phyloP scores from a whole-genome alignment of 2,329 filamentous ascomycete genomes.

The Nothophaeocryptopus gaeumannii region DNA sequence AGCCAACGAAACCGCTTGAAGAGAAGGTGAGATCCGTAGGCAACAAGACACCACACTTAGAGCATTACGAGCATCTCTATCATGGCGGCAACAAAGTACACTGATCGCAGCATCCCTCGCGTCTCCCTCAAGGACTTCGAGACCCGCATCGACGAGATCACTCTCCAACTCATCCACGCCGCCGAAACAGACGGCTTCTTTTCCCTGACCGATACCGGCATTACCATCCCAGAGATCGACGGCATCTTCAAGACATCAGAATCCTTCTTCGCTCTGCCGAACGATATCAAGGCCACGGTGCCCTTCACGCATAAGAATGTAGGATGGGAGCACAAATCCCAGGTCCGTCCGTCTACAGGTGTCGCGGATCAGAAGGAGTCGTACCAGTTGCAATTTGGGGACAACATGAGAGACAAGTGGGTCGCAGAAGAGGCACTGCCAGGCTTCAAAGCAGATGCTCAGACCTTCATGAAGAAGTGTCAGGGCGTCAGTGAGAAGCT shows the following conservation, averaged over 20 bases:
- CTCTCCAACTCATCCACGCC: conserved; percentile 50
- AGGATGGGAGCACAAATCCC: conserved; percentile 60
- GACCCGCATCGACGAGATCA: conserved; percentile 53
- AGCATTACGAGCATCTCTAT: not conserved
- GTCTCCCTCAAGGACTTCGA: conserved; percentile 57
- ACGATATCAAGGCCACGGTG: conserved; percentile 52
- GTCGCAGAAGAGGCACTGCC: conserved; percentile 48
- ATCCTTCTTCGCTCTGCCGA: conserved; percentile 54
- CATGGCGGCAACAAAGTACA: conserved; percentile 37
- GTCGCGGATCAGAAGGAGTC: conserved; percentile 59
- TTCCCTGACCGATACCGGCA: conserved; percentile 55
- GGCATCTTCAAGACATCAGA: conserved; percentile 51
- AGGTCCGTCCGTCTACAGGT: conserved; percentile 60
- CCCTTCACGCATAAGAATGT: conserved; percentile 57
- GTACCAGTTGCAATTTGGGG: conserved; percentile 62
- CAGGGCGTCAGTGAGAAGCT: conserved; percentile 56
- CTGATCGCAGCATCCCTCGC: conserved; percentile 46
- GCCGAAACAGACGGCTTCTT: conserved; percentile 63
- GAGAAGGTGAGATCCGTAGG: not conserved
- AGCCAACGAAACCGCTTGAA: no score
- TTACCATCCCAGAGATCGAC: conserved; percentile 50
- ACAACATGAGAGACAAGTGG: conserved; percentile 54
- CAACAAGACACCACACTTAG: not conserved
- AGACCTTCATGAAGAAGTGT: conserved; percentile 55
- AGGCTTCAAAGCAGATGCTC: conserved; percentile 46